Evolutionary conservation across 2,329 filamentous ascomycete species (phyloP).

Genomic region (Aureobasidium uvarum): DNA sequence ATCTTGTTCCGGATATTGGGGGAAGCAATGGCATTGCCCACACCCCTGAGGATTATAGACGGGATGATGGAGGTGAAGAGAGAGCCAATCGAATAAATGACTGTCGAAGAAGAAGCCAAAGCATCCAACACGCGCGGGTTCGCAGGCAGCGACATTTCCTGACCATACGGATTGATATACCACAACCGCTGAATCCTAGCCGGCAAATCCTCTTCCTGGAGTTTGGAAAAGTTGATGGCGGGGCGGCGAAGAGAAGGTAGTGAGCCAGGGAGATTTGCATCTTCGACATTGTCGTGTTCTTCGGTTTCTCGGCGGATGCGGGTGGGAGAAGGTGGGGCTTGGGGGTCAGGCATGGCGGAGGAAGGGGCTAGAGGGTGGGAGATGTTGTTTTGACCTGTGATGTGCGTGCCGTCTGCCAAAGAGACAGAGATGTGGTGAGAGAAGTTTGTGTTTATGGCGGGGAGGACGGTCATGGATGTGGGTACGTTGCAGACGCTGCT

Average conservation of each 20-base stretch:
- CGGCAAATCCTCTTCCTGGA: conserved; percentile 69
- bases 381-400: conserved; percentile 91
- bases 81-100: conserved; percentile 92
- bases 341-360: background rate
- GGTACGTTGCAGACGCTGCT: conserved; percentile 84
- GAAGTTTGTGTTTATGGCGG: conserved; percentile 92
- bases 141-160: conserved; percentile 81
- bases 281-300: conserved; percentile 66
- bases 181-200: conserved; percentile 78
- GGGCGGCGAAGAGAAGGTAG: conserved; percentile 75
- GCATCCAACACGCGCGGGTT: conserved; percentile 77
- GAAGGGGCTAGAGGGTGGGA: conserved; percentile 55
- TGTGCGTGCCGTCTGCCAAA: conserved; percentile 69
- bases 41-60: conserved; percentile 72
- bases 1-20: conserved; percentile 66
- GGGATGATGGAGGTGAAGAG: conserved; percentile 89
- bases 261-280: conserved; percentile 77
- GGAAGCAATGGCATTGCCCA: conserved; percentile 61
- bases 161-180: conserved; percentile 99
- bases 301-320: conserved; percentile 44
- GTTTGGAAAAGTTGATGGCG: conserved; percentile 80
- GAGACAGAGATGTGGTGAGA: conserved; percentile 90
- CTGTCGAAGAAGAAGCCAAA: conserved; percentile 60
- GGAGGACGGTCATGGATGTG: conserved; percentile 72
- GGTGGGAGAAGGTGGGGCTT: conserved; percentile 9